Evolutionary conservation across 805 yeast species (phyloP), one percentile per base, ranked within the genome.

Genomic region (Vanderwaltozyma tropicalis): DNA sequence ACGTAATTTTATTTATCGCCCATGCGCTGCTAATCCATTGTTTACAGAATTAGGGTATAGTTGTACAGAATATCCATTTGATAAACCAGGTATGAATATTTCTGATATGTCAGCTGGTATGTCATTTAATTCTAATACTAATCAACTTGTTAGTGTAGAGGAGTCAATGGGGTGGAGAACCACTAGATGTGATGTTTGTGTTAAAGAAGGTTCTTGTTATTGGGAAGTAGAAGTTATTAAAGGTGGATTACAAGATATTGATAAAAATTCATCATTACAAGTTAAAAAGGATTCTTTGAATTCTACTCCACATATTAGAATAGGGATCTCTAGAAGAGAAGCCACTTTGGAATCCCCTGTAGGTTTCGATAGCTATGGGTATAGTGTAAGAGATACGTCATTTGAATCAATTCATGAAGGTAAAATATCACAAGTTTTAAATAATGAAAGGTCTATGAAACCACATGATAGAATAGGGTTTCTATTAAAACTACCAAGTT

Each of bases 321-420:
- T 88, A 21, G 99, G 99, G 0, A 53, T 89, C 27, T 80, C 80
- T 0, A 65, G 97, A 37, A 70, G 86, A 43, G 97, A 89, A 52
- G 92, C 95, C 2, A 74, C 86, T 35, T 60, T 88, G 31, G 96
- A 89, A 48, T 95, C 94, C 0, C 97, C 99, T 0, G 92, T 88
- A 5, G 99, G 99, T 3, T 85, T 75, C 50, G 97, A 92, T 59
- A 89, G 87, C 0, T 92, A 87, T 61, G 89, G 96, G 0, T 89
- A 92, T 58, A 96, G 95, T 2, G 52, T 92, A 2, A 68, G 96
- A 41, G 96, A 89, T 60, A 69, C 71, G 27, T 68, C 71, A 6
- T 88, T 94, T 2, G 82, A 83, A 46, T 74, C 73, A 21, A 68
- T 92, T 18, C 94, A 92, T 45, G 56, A 53, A 27, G 63, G 64